Base-by-base conservation (phyloP, 257 asterid genomes). In the Rauvolfia tetraphylla region DNA sequence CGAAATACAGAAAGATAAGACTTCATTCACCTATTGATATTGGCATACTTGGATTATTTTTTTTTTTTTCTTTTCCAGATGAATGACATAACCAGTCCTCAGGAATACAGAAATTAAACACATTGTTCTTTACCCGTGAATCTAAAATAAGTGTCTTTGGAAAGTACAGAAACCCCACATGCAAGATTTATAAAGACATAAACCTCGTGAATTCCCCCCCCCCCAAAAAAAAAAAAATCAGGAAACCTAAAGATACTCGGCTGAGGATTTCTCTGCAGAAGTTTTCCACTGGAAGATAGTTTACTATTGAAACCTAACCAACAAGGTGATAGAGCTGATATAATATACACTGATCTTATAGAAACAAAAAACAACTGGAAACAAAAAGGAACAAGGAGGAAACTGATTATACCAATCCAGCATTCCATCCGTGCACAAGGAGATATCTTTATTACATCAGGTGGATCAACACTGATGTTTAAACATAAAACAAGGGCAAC, bases 401-500 rank as follows among this genome's bases (percentile, higher is more conserved):
- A 61, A 79, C 71, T 51, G 79, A 79, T 67, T 73, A 79, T 92
- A 95, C 99, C 99, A 65, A 93, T 92, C 99, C 98, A 95, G 88
- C 98, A 95, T 83, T 95, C 99, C 97, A 95, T 89, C 72, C 99
- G 91, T 58, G 99, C 98, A 90, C 99, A 93, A 81, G 99, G 98
- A 77, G 99, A 90, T 82, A 95, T 95, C 96, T 95, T 95, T 83
- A 95, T 93, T 31, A 95, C 98, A 88, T 95, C 98, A 79, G 99
- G 99, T 38, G 99, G 99, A 79, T 95, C 98, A 63, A 95, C 95
- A 46, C 93, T 88, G 81, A 93, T 93, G 90, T 95, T 95, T 85
- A 95, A 85, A 85, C 99, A 95, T 79, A 95, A 72, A 72, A 95
- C 99, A 76, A 95, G 94, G 83, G 97, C 99, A 84, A 93, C 98